phyloP scores from a whole-genome alignment of 495 filamentous ascomycete species.

The Annulohypoxylon bovei region DNA sequence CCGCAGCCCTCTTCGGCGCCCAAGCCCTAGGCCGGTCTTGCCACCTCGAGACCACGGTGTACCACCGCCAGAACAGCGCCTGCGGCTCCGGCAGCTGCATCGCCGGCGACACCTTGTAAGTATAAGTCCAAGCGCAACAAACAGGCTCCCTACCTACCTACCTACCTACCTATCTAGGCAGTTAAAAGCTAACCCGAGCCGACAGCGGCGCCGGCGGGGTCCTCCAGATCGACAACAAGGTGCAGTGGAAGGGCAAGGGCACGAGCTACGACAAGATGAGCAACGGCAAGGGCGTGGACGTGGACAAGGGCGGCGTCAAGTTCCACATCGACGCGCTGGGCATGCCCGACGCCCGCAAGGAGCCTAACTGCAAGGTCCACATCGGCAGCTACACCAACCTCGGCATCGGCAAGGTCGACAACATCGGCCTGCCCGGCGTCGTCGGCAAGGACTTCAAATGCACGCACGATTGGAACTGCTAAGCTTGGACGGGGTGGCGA shows the following conservation, averaged over 20 bases:
- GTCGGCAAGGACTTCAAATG: neutral
- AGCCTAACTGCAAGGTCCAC: neutral
- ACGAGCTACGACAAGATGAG: neutral
- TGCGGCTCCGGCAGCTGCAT: neutral
- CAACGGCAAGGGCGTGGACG: neutral
- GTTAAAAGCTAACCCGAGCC: neutral
- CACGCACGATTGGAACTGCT: neutral
- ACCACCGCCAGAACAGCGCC: neutral
- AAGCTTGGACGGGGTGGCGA: neutral
- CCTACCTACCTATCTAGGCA: neutral
- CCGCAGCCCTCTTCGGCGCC: neutral
- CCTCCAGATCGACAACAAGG: neutral
- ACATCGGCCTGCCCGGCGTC: neutral
- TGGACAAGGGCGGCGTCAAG: neutral
- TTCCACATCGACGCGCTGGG: conserved; percentile 2
- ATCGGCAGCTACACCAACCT: neutral
- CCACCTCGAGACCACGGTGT: neutral
- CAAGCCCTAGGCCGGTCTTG: neutral
- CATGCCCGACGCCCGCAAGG: neutral
- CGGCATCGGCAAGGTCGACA: neutral
- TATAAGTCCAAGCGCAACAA: too few relatives aligned
- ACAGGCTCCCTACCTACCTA: neutral
- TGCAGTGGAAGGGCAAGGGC: neutral
- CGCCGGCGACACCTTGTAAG: neutral
- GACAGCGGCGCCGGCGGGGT: neutral